These are phyloP conservation scores for Rosa rugosa DNA, from an alignment of 306 rosid species.

Conservation along the genomic window DNA sequence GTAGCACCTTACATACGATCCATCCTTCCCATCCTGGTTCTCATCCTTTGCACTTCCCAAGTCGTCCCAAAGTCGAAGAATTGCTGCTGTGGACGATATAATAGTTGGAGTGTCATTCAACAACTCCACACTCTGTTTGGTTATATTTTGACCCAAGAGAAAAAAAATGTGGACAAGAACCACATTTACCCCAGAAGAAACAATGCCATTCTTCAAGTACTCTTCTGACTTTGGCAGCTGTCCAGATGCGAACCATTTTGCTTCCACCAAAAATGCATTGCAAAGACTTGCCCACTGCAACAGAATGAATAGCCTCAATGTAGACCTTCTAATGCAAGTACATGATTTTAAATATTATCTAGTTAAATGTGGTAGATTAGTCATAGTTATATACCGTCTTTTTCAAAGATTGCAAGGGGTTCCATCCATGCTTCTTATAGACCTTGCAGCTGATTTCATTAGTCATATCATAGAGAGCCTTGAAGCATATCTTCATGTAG, in stretches of 20 bases:
- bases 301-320: background rate
- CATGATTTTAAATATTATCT: background rate
- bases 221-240: slow-evolving; percentile 45
- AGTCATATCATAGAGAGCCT: slow-evolving; percentile 42
- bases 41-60: slow-evolving; percentile 66
- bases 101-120: slow-evolving; percentile 39
- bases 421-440: slow-evolving; percentile 47
- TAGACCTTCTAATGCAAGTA: background rate
- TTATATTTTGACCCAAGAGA: slow-evolving; percentile 52
- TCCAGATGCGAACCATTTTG: slow-evolving; percentile 63
- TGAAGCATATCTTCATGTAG: slow-evolving; percentile 56
- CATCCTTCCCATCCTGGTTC: slow-evolving; percentile 56
- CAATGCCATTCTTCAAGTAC: slow-evolving; percentile 57
- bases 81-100: slow-evolving; percentile 46
- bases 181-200: slow-evolving; percentile 56
- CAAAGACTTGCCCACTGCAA: slow-evolving; percentile 61
- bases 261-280: slow-evolving; percentile 61
- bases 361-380: background rate
- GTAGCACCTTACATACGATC: slow-evolving; percentile 37
- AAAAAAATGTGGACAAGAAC: slow-evolving; percentile 53
- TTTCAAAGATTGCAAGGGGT: slow-evolving; percentile 35
- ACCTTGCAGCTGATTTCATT: slow-evolving; percentile 51
- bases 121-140: slow-evolving; percentile 26
- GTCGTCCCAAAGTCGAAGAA: slow-evolving; percentile 81
- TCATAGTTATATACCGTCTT: slow-evolving; percentile 26